A percentile compares a stretch with the other conserved stretches of the same genome.
Conservation (phyloP, 306 rosid species). For the Glycine soja region DNA sequence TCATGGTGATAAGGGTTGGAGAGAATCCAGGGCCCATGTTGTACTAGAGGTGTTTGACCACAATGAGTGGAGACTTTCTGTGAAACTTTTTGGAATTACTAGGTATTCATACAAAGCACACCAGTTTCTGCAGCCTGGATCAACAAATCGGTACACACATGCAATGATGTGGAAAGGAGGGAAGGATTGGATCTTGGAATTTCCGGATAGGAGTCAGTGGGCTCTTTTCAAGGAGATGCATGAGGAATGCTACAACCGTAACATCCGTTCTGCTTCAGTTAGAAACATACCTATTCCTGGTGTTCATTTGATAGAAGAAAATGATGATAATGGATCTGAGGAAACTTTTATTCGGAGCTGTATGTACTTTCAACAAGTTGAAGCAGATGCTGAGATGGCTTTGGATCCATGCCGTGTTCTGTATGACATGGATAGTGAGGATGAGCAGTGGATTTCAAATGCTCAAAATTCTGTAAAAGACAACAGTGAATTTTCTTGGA, state of each 20-base stretch:
- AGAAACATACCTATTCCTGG: slow-evolving; percentile 98
- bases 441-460: slow-evolving; percentile 75
- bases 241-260: slow-evolving; percentile 92
- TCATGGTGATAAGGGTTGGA: slow-evolving; percentile 85
- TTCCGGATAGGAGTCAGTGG: slow-evolving; percentile 93
- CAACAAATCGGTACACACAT: slow-evolving; percentile 94
- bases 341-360: slow-evolving; percentile 64
- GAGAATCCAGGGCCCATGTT: slow-evolving; percentile 79
- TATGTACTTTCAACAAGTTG: slow-evolving; percentile 76
- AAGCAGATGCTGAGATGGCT: slow-evolving; percentile 93
- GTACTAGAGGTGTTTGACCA: slow-evolving; percentile 79
- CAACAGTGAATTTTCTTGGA: slow-evolving; percentile 50
- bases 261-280: slow-evolving; percentile 83
- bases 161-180: slow-evolving; percentile 99
- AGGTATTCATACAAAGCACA: slow-evolving; percentile 91
- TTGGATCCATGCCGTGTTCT: slow-evolving; percentile 71
- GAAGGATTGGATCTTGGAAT: slow-evolving; percentile 95
- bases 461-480: slow-evolving; percentile 54
- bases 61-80: slow-evolving; percentile 94
- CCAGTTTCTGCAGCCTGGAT: slow-evolving; percentile 97
- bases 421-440: slow-evolving; percentile 99
- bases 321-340: slow-evolving; percentile 67
- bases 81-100: slow-evolving; percentile 75
- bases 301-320: slow-evolving; percentile 77
- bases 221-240: slow-evolving; percentile 94